These are phyloP conservation scores for Aspergillus conjunctus DNA, from an alignment of 495 filamentous ascomycete genomes.

Conservation along the genomic window DNA sequence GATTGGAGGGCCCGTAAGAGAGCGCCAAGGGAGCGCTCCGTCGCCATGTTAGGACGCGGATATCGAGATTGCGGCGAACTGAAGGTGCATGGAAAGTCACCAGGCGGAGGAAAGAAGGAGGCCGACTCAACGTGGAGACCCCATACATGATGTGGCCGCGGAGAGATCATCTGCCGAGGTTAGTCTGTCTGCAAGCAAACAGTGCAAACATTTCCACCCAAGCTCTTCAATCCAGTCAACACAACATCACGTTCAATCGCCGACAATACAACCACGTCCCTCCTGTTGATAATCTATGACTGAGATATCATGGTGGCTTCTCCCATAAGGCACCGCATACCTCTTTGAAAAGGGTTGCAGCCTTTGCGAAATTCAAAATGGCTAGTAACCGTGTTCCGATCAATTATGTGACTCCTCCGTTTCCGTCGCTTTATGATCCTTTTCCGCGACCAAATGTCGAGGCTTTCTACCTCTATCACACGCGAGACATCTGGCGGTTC, in stretches of 20 bases:
- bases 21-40: slow-evolving; percentile 53
- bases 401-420: slow-evolving; percentile 71
- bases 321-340: neutral
- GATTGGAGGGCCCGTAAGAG: slow-evolving; percentile 56
- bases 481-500: slow-evolving; percentile 85
- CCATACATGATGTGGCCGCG: slow-evolving; percentile 35
- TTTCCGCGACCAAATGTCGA: slow-evolving; percentile 53
- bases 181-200: slow-evolving; percentile 35
- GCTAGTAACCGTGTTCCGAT: slow-evolving; percentile 57
- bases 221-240: neutral
- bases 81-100: slow-evolving; percentile 12
- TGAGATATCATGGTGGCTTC: slow-evolving; percentile 19
- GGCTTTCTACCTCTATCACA: slow-evolving; percentile 72
- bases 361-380: slow-evolving; percentile 24
- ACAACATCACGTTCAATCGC: neutral
- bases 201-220: slow-evolving; percentile 37
- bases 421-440: slow-evolving; percentile 88
- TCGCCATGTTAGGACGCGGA: slow-evolving; percentile 40
- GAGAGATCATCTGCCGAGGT: slow-evolving; percentile 45
- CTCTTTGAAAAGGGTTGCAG: slow-evolving; percentile 14
- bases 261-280: neutral
- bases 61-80: neutral
- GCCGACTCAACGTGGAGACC: neutral
- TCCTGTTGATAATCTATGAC: neutral
- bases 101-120: slow-evolving; percentile 12